Percentiles rank a stretch among this genome's conserved stretches.
Conservation (phyloP, 176 grass and related monocot species). For the Zoysia pacifica region DNA sequence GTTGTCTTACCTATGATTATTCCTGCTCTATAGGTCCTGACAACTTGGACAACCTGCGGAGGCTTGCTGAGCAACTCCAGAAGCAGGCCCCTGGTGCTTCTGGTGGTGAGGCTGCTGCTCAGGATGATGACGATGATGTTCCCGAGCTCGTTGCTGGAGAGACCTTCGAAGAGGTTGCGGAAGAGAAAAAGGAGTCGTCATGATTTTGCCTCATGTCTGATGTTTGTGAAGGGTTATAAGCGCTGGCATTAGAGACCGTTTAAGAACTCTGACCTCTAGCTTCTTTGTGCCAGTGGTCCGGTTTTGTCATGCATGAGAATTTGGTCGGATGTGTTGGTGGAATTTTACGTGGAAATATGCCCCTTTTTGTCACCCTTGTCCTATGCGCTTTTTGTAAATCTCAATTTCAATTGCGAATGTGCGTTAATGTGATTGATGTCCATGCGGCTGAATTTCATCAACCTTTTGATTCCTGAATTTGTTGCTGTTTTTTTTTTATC, state of each 20-base stretch:
- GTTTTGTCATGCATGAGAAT: constrained; percentile 48
- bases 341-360: constrained; percentile 51
- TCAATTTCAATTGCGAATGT: too few relatives aligned
- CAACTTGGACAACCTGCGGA: constrained; percentile 90
- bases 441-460: too few relatives aligned
- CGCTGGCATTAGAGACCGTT: constrained; percentile 44
- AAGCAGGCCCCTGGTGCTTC: constrained; percentile 68
- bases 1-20: constrained; percentile 1
- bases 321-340: constrained; percentile 25
- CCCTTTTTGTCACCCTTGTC: constrained; percentile 12
- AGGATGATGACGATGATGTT: constrained; percentile 78
- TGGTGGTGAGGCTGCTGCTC: constrained; percentile 45
- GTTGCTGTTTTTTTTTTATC: too few relatives aligned
- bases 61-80: constrained; percentile 92
- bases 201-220: constrained; percentile 37
- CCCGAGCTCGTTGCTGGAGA: constrained; percentile 87
- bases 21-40: constrained; percentile 69
- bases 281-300: constrained; percentile 47
- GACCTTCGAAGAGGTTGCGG: constrained; percentile 84
- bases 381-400: not conserved
- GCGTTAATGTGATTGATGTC: too few relatives aligned
- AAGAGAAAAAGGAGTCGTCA: constrained; percentile 69
- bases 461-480: too few relatives aligned
- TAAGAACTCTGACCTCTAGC: constrained; percentile 46
- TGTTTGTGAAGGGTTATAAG: constrained; percentile 46